Percentiles rank a stretch among this genome's conserved stretches.
phyloP scores from a whole-genome alignment of 148 eudicot species.

The Cornus kousa region DNA sequence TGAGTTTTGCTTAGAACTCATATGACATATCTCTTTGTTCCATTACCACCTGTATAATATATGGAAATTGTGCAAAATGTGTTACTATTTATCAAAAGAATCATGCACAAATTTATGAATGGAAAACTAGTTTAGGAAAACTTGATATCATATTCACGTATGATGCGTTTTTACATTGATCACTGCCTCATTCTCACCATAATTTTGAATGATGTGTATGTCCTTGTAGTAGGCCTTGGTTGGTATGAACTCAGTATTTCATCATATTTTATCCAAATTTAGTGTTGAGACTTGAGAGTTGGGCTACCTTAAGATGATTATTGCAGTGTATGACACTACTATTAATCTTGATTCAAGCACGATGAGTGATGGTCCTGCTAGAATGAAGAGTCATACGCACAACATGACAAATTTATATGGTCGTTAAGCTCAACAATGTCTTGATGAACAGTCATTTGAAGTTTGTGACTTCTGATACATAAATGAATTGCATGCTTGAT shows the following conservation, averaged over 20 bases:
- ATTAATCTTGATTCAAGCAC: background rate
- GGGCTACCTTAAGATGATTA: background rate
- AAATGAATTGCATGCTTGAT: too few species aligned
- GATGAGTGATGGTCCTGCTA: background rate
- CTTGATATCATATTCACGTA: background rate
- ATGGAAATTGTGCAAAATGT: background rate
- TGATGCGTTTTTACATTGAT: background rate
- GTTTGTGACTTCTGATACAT: too few species aligned
- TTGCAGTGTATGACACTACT: background rate
- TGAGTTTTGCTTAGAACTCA: slow-evolving; percentile 22
- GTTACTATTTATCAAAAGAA: background rate
- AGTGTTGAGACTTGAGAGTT: background rate
- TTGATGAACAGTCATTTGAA: too few species aligned
- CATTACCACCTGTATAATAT: background rate
- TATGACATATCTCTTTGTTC: background rate
- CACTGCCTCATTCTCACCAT: background rate
- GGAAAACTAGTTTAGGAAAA: slow-evolving; percentile 4
- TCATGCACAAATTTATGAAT: background rate
- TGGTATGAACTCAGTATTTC: background rate
- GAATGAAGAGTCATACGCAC: background rate
- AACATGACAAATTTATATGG: background rate
- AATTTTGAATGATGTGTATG: background rate
- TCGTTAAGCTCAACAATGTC: background rate
- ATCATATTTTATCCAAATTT: background rate
- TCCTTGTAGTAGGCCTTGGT: too few species aligned